A percentile compares a stretch with the other conserved stretches of the same genome.
Conservation (phyloP, 352 stramenopile species). For the Phytophthora niederhauseri region DNA sequence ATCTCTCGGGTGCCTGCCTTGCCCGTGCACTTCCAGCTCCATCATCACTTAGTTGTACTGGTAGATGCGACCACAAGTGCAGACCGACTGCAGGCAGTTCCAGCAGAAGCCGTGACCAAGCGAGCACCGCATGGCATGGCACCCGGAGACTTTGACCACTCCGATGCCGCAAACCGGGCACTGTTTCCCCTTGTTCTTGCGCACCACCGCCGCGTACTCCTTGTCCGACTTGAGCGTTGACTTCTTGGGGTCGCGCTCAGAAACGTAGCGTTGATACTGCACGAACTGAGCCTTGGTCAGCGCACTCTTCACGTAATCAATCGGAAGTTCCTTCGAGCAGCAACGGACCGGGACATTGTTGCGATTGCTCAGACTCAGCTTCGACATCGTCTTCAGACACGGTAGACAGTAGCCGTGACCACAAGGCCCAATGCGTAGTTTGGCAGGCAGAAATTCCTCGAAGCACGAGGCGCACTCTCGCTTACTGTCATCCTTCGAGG, state of each 20-base stretch:
- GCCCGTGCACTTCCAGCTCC: too few relatives aligned
- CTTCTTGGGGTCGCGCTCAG: conserved; percentile 39
- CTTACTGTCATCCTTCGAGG: conserved; percentile 4
- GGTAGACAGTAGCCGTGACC: conserved; percentile 47
- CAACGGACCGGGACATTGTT: conserved; percentile 44
- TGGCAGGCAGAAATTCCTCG: conserved; percentile 1
- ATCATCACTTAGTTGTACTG: not conserved
- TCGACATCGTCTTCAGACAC: conserved; percentile 46
- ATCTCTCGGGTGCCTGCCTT: too few relatives aligned
- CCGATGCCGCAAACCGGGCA: conserved; percentile 65
- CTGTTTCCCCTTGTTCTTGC: conserved; percentile 47
- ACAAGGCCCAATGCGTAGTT: conserved; percentile 31
- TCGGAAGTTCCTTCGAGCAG: conserved; percentile 45
- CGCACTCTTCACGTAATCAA: conserved; percentile 38
- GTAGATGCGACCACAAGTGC: conserved; percentile 26
- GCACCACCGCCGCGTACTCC: conserved; percentile 51
- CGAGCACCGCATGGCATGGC: conserved; percentile 45
- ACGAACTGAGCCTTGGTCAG: conserved; percentile 15
- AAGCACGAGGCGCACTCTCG: conserved; percentile 41
- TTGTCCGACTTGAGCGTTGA: conserved; percentile 54
- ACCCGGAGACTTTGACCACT: conserved; percentile 56
- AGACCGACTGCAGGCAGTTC: conserved; percentile 31
- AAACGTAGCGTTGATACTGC: conserved; percentile 46
- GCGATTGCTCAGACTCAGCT: conserved; percentile 38
- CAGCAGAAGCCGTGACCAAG: conserved; percentile 52